Base-by-base conservation (phyloP, 2,329 filamentous ascomycete genomes). In the Phaeosphaeriaceae sp. region DNA sequence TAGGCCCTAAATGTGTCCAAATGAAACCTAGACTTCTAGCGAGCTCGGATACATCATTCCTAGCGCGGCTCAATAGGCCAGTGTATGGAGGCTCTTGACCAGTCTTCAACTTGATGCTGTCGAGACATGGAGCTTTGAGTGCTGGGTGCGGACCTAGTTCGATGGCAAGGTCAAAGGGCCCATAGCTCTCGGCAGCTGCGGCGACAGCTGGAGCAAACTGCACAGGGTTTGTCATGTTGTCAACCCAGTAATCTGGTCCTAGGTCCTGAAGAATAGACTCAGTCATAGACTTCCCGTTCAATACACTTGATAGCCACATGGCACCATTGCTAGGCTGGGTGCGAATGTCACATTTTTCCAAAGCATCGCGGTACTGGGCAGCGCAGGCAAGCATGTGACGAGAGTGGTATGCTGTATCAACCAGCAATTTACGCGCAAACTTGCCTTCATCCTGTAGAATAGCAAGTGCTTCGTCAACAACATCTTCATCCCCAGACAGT, bases 131-230 rank as follows among this genome's bases (percentile, higher is more conserved):
- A 0, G 70, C 70, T 53, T 75, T 76, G 6, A 81, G 67, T 3
- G 75, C 72, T 0, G 78, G 73, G 50, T 80, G 78, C 1, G 78
- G 76, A 0, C 79, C 78, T 6, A 80, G 56, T 46, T 81, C 79
- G 3, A 81, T 18, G 1, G 15, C 39, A 29, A 44, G 6, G 20
- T 39, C 29, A 17, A 42, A 26, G 36, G 35, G 30, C 9, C 39
- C 30, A 11, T 20, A 16, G 3, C 29, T 12, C n/a, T 3, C 6
- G 20, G 20, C 26, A 12, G 20, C 30, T 6, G 23, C 13, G 12
- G 21, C 30, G 8, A 42, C 29, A 8, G 52, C 52, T 16, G 28
- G 13, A 9, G 44, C 26, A 28, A 55, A 55, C 5, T 26, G 16
- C 1, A 55, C 52, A 11, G 48, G 21, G 6, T 30, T 28, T 4